Percentiles rank a stretch among this genome's conserved stretches.
Conservation (phyloP, 225 moss, liverwort and hornwort genomes). For the Bryoerythrophyllum caledonicum region DNA sequence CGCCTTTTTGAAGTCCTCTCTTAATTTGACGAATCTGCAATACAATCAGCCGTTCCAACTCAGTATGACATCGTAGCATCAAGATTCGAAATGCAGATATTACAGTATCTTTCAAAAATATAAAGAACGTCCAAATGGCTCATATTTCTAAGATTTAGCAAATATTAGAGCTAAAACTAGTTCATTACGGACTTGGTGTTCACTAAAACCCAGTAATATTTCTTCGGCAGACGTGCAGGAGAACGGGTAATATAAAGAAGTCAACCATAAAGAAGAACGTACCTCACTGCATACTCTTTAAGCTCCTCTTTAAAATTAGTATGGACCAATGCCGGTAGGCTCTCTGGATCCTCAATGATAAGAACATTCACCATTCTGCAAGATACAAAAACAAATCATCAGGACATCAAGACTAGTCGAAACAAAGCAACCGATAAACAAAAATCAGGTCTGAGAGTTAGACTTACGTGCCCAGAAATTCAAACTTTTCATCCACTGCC, state of each 20-base stretch:
- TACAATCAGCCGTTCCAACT: slow-evolving; percentile 19
- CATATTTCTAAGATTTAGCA: slow-evolving; percentile 10
- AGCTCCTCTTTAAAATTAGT: slow-evolving; percentile 64
- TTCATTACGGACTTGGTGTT: not conserved
- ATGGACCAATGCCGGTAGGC: slow-evolving; percentile 76
- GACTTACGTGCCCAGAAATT: slow-evolving; percentile 83
- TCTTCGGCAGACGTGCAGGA: not conserved
- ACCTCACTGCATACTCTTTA: slow-evolving; percentile 63
- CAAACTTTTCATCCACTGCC: slow-evolving; percentile 92
- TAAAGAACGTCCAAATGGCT: slow-evolving; percentile 6
- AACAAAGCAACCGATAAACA: not conserved
- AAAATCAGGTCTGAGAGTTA: not conserved
- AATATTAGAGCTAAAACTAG: not conserved
- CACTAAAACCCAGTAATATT: slow-evolving; percentile 12
- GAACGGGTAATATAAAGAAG: slow-evolving; percentile 4
- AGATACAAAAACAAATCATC: slow-evolving; percentile 22
- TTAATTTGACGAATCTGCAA: slow-evolving; percentile 56
- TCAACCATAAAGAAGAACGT: slow-evolving; percentile 14
- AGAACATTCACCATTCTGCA: slow-evolving; percentile 94
- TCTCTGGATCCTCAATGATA: slow-evolving; percentile 82
- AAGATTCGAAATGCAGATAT: not conserved
- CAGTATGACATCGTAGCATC: slow-evolving; percentile 15
- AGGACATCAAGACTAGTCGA: slow-evolving; percentile 12
- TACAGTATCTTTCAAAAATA: slow-evolving; percentile 7
- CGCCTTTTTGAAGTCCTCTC: slow-evolving; percentile 62